phyloP scores from a whole-genome alignment of 768 basidiomycete species.

The Leccinum ochraceum region DNA sequence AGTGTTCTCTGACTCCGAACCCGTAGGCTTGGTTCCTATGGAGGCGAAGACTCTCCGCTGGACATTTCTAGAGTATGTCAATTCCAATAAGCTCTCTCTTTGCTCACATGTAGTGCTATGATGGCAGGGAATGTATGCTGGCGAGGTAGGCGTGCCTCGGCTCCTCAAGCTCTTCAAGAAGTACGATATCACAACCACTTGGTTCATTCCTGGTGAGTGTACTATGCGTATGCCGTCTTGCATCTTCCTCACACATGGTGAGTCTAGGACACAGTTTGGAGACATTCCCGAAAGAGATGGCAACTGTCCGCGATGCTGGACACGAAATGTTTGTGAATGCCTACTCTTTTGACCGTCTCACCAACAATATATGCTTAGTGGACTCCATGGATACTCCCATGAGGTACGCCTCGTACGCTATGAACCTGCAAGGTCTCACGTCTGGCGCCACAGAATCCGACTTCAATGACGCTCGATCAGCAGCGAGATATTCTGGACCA shows the following conservation, averaged over 20 bases:
- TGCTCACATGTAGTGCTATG: not conserved
- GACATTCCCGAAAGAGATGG: slow-evolving; percentile 72
- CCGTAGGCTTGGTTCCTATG: slow-evolving; percentile 67
- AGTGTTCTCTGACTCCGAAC: not conserved
- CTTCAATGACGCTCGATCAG: slow-evolving; percentile 58
- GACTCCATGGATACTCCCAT: slow-evolving; percentile 72
- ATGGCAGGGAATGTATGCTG: slow-evolving; percentile 64
- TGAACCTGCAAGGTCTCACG: not conserved
- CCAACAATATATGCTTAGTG: slow-evolving; percentile 35
- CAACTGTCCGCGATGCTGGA: slow-evolving; percentile 66
- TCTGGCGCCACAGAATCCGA: slow-evolving; percentile 49
- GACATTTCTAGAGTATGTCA: slow-evolving; percentile 61
- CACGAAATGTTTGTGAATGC: slow-evolving; percentile 58
- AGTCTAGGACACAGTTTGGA: slow-evolving; percentile 65
- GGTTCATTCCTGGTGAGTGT: slow-evolving; percentile 68
- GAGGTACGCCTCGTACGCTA: slow-evolving; percentile 40
- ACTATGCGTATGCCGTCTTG: not conserved
- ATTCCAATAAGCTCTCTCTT: not conserved
- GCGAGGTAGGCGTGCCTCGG: slow-evolving; percentile 70
- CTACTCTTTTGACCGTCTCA: not conserved
- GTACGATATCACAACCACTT: slow-evolving; percentile 66
- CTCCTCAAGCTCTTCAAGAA: slow-evolving; percentile 72
- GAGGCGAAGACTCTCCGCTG: slow-evolving; percentile 68
- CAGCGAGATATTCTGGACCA: slow-evolving; percentile 71
- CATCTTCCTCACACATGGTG: not conserved